Evolutionary conservation across 495 filamentous ascomycete species (phyloP), one percentile per base, ranked within the genome.

Genomic region (Amphirosellinia nigrospora): DNA sequence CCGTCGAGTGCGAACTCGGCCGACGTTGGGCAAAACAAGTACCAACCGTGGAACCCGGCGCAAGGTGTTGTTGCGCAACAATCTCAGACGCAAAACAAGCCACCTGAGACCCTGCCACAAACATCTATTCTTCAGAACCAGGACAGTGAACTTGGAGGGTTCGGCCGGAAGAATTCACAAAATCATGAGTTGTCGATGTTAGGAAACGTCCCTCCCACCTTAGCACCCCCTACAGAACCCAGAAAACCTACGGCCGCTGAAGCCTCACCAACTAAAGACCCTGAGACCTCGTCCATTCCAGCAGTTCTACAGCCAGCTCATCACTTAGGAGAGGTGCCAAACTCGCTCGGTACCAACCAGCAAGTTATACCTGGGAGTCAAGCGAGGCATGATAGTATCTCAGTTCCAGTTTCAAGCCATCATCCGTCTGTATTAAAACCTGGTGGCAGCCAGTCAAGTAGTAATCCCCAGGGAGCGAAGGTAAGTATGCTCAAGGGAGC

Each of bases 381-480:
- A n/a, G 74, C 71, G 11, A 74, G 71, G 34, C 74, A 76, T 26
- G 73, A 71, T 23, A 72, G 72, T 39, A 72, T 75, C 15, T 70
- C 72, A 11, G 60, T n/a, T 41, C 36, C 28, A 10, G 32, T 7
- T 34, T 38, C 38, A 6, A 16, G 36, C 4, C 59, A 71, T 21
- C 64, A 32, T 10, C 60, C 80, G 13, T 79, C 79, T 2, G 73
- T 78, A 19, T 79, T 83, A 10, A 76, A 78, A 52, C 83, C 83
- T 34, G 78, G 79, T 21, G 72, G 74, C 26, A 74, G 72, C 11
- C 77, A 66, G 43, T 46, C 70, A 32, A 69, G 48, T 39, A 41
- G 26, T 45, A 48, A 28, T 39, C 16, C n/a, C 28, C 64, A 73
- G 15, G 58, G 16, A 55, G 19, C 11, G 39, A 60, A 19, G 43